These are phyloP conservation scores for Massariosphaeria phaeospora DNA, from an alignment of 495 filamentous ascomycete genomes.

Conservation along the genomic window DNA sequence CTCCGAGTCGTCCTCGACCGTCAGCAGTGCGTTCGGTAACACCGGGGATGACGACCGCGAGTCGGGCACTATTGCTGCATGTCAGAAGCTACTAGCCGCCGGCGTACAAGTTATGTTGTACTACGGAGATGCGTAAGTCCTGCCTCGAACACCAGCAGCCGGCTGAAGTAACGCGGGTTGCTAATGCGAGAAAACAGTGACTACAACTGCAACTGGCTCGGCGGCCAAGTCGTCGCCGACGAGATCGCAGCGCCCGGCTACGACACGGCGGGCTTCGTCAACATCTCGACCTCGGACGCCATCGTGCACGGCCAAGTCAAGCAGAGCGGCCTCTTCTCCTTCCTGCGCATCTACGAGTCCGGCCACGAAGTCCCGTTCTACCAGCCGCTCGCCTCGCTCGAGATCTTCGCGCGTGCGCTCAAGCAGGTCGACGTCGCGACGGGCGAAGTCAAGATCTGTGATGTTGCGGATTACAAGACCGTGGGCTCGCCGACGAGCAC, in stretches of 20 bases:
- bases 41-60: constrained; percentile 57
- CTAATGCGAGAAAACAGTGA: constrained; percentile 35
- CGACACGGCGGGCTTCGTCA: constrained; percentile 48
- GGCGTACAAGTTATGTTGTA: constrained; percentile 54
- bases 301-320: constrained; percentile 61
- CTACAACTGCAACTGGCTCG: constrained; percentile 61
- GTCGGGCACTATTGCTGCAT: constrained; percentile 47
- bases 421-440: constrained; percentile 57
- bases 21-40: constrained; percentile 47
- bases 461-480: constrained; percentile 43
- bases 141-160: background rate
- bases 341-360: constrained; percentile 47
- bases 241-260: constrained; percentile 48
- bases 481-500: constrained; percentile 48
- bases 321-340: constrained; percentile 64
- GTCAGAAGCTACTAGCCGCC: constrained; percentile 48
- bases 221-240: constrained; percentile 48
- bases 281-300: constrained; percentile 51
- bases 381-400: constrained; percentile 57
- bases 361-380: constrained; percentile 71
- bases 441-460: constrained; percentile 41
- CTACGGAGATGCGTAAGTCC: constrained; percentile 51
- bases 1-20: constrained; percentile 46
- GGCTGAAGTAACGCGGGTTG: background rate
- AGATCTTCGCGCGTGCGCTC: constrained; percentile 57